phyloP scores from a whole-genome alignment of 1,139 yeast species.

The Petasospora fabianii region DNA sequence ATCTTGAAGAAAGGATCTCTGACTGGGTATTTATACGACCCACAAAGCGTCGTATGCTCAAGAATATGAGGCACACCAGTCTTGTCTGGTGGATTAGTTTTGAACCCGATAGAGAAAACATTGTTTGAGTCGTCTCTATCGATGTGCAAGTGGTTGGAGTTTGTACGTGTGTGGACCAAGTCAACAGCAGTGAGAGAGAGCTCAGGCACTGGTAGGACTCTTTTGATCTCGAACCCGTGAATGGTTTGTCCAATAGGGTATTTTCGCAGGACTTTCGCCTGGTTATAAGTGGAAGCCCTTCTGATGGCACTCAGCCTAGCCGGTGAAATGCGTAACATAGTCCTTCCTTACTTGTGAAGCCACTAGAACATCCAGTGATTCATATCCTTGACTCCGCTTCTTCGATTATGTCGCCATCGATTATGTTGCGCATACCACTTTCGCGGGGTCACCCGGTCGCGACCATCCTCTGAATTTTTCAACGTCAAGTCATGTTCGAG shows the following conservation, averaged over 20 bases:
- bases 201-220: constrained; percentile 73
- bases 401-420: background rate
- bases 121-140: constrained; percentile 79
- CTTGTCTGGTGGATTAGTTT: constrained; percentile 88
- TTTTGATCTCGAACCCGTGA: constrained; percentile 61
- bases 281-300: constrained; percentile 26
- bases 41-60: constrained; percentile 95
- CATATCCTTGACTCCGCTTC: background rate
- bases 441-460: background rate
- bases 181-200: constrained; percentile 77
- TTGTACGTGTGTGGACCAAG: constrained; percentile 62
- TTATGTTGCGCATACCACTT: background rate
- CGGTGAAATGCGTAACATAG: background rate
- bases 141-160: constrained; percentile 80
- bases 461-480: background rate
- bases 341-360: background rate
- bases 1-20: constrained; percentile 97
- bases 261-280: constrained; percentile 34
- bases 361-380: background rate
- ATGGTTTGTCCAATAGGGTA: constrained; percentile 62
- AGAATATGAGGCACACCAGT: constrained; percentile 96
- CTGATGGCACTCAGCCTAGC: constrained; percentile 8
- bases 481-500: background rate
- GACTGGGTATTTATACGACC: constrained; percentile 85
- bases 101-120: constrained; percentile 86